These are phyloP conservation scores for Dactylellina cionopaga DNA, from an alignment of 2,329 filamentous ascomycete genomes.

Conservation along the genomic window DNA sequence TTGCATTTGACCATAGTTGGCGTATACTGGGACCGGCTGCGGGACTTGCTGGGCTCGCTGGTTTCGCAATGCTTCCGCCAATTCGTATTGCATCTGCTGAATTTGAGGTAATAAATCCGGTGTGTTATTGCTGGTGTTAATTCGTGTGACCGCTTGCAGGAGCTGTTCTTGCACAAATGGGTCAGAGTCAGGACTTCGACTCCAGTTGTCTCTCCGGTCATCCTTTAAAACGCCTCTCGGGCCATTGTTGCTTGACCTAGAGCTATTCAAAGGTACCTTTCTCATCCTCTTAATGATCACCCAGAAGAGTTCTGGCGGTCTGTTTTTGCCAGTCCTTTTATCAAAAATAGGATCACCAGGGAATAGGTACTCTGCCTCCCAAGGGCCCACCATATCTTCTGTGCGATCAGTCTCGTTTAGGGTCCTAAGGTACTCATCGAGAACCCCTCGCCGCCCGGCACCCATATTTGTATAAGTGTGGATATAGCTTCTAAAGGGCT, in stretches of 20 bases:
- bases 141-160: conserved; percentile 3
- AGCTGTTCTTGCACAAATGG: conserved; percentile 2
- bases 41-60: not conserved
- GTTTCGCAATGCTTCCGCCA: not conserved
- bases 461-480: conserved; percentile 8
- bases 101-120: conserved; percentile 10
- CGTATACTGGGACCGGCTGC: not conserved
- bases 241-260: not conserved
- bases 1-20: not conserved
- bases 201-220: conserved; percentile 8
- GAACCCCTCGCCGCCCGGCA: conserved; percentile 6
- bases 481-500: not conserved
- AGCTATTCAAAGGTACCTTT: conserved; percentile 4
- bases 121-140: conserved; percentile 26
- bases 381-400: not conserved
- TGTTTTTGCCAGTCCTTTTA: conserved; percentile 2
- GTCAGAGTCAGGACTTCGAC: not conserved
- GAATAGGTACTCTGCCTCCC: conserved; percentile 12
- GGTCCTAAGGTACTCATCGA: conserved; percentile 6
- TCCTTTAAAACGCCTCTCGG: conserved; percentile 23
- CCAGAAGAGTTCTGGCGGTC: conserved; percentile 15
- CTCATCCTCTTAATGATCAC: conserved; percentile 29
- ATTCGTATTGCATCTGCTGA: conserved; percentile 14
- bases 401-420: conserved; percentile 21
- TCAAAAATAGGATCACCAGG: conserved; percentile 1